phyloP scores from a whole-genome alignment of 2,329 filamentous ascomycete genomes.

The Pestalotiopsis sp. region DNA sequence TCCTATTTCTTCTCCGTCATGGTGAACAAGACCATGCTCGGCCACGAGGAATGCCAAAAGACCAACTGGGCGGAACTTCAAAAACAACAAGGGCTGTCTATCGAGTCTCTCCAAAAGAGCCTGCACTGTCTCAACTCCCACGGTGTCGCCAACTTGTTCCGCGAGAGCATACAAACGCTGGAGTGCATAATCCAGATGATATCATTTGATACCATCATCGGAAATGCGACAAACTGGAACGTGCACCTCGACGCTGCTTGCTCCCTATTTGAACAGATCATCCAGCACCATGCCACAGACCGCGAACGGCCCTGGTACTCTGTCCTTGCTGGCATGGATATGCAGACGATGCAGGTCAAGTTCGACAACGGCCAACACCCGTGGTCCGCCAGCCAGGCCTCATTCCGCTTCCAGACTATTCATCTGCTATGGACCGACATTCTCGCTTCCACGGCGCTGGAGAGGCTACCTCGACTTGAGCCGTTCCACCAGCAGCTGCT shows the following conservation, averaged over 20 bases:
- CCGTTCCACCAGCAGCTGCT: slow-evolving; percentile 44
- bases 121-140: slow-evolving; percentile 36
- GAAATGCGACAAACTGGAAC: slow-evolving; percentile 50
- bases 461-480: slow-evolving; percentile 42
- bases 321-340: slow-evolving; percentile 29
- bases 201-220: slow-evolving; percentile 51
- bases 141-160: slow-evolving; percentile 30
- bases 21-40: slow-evolving; percentile 35
- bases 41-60: slow-evolving; percentile 36
- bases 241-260: slow-evolving; percentile 53
- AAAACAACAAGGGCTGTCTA: slow-evolving; percentile 45
- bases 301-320: slow-evolving; percentile 34
- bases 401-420: slow-evolving; percentile 49
- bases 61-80: slow-evolving; percentile 43
- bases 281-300: slow-evolving; percentile 31
- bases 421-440: slow-evolving; percentile 52
- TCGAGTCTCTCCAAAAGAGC: slow-evolving; percentile 46
- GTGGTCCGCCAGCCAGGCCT: slow-evolving; percentile 48
- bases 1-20: slow-evolving; percentile 59
- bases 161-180: slow-evolving; percentile 43
- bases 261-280: slow-evolving; percentile 49
- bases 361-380: slow-evolving; percentile 32
- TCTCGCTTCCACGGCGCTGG: slow-evolving; percentile 49
- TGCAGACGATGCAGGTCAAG: slow-evolving; percentile 12
- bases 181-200: slow-evolving; percentile 56